Percentiles rank a stretch among this genome's conserved stretches.
These are phyloP conservation scores for Saturnispora ahearnii DNA, from an alignment of 805 yeast genomes.

Conservation along the genomic window DNA sequence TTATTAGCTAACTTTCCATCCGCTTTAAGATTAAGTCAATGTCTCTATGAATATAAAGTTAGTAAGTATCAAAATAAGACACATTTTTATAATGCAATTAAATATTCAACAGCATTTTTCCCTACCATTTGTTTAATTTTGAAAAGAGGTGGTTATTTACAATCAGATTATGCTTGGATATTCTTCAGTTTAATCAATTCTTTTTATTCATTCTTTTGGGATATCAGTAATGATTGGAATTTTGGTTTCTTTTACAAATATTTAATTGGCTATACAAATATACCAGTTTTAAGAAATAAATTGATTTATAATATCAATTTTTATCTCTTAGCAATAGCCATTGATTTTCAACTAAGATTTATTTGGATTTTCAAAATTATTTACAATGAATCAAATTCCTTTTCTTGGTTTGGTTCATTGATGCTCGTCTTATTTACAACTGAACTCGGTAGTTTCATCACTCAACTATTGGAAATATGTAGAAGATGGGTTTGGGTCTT, in stretches of 20 bases:
- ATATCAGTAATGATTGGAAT: slow-evolving; percentile 82
- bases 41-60: slow-evolving; percentile 55
- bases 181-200: slow-evolving; percentile 50
- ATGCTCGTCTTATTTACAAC: slow-evolving; percentile 28
- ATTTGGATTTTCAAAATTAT: slow-evolving; percentile 59
- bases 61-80: slow-evolving; percentile 36
- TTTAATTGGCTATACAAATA: slow-evolving; percentile 12
- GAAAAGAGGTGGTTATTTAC: slow-evolving; percentile 21
- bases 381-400: neutral
- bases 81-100: slow-evolving; percentile 64
- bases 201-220: slow-evolving; percentile 80
- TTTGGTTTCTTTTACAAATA: slow-evolving; percentile 41
- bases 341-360: slow-evolving; percentile 63
- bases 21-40: slow-evolving; percentile 72
- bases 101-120: slow-evolving; percentile 56
- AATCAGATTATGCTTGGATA: slow-evolving; percentile 35
- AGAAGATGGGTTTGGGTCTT: slow-evolving; percentile 90
- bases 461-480: slow-evolving; percentile 66
- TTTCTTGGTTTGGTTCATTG: slow-evolving; percentile 11
- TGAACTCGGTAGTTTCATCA: slow-evolving; percentile 53
- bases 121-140: slow-evolving; percentile 38
- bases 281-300: slow-evolving; percentile 23
- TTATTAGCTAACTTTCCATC: slow-evolving; percentile 45
- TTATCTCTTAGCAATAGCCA: slow-evolving; percentile 48
- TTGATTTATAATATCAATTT: slow-evolving; percentile 26